phyloP scores from a whole-genome alignment of 331 rosid species.

The Acacia pycnantha region DNA sequence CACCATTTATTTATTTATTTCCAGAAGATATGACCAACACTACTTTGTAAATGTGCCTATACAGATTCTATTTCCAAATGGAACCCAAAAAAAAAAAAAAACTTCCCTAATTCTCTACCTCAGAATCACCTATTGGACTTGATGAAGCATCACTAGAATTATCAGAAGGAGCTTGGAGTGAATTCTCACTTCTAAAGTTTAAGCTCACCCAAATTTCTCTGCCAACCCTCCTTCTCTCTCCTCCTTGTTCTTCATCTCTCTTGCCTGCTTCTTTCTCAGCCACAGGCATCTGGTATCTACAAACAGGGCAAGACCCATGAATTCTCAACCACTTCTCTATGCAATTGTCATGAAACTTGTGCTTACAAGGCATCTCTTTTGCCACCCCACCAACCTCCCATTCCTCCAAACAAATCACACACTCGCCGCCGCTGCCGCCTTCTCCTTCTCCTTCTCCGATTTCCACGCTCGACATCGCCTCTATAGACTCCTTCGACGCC shows the following conservation, averaged over 20 bases:
- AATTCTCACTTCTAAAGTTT: constrained; percentile 29
- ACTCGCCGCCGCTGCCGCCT: constrained; percentile 32
- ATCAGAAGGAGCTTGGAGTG: constrained; percentile 27
- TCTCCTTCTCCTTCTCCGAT: constrained; percentile 28
- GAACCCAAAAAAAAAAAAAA: not conserved
- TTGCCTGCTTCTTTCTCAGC: constrained; percentile 42
- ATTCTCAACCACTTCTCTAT: constrained; percentile 55
- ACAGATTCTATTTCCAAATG: constrained; percentile 19
- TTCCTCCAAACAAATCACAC: constrained; percentile 60
- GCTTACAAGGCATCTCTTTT: constrained; percentile 61
- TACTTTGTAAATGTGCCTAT: not conserved
- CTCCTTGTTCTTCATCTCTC: constrained; percentile 18
- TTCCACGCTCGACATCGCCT: constrained; percentile 43
- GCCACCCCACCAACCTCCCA: constrained; percentile 43
- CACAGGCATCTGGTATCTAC: constrained; percentile 57
- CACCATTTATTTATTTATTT: constrained; percentile 15
- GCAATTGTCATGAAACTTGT: constrained; percentile 50
- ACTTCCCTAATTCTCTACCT: constrained; percentile 13
- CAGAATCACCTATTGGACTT: constrained; percentile 10
- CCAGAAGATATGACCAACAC: not conserved
- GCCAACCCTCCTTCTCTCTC: constrained; percentile 25
- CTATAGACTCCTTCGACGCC: constrained; percentile 57
- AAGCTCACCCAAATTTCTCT: constrained; percentile 53
- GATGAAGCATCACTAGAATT: constrained; percentile 24
- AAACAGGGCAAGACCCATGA: constrained; percentile 65